phyloP scores from a whole-genome alignment of 2,329 filamentous ascomycete species.

The Colletotrichum sp. region DNA sequence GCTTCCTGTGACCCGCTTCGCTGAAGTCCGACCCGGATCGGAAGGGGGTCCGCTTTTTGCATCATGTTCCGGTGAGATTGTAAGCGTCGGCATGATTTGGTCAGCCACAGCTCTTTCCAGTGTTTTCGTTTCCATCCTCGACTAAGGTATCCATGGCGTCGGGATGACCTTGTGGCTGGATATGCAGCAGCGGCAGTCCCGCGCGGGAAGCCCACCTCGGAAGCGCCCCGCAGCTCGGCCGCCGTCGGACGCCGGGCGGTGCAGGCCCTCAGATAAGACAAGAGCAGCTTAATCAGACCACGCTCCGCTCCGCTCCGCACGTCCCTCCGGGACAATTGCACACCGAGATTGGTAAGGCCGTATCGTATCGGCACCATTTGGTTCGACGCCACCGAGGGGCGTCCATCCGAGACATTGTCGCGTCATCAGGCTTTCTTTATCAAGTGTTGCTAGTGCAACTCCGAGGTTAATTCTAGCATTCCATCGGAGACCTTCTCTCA shows the following conservation, averaged over 20 bases:
- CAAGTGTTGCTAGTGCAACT: background rate
- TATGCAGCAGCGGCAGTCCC: background rate
- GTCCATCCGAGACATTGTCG: background rate
- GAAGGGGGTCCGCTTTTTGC: background rate
- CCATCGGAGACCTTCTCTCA: background rate
- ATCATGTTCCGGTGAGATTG: background rate
- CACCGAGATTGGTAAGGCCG: background rate
- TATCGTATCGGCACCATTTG: background rate
- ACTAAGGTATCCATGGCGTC: background rate
- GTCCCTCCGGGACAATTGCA: background rate
- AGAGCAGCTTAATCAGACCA: background rate
- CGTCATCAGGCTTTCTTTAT: background rate
- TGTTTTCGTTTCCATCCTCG: background rate
- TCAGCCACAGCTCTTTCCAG: background rate
- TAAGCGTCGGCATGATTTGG: background rate
- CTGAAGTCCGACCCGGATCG: background rate
- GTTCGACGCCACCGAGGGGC: background rate
- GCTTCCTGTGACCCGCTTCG: background rate
- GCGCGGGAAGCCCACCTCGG: background rate
- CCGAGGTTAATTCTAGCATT: background rate
- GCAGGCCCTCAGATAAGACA: background rate
- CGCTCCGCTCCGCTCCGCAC: background rate
- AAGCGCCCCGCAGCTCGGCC: background rate
- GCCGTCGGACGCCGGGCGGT: background rate
- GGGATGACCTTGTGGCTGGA: background rate